phyloP scores from a whole-genome alignment of 2,329 filamentous ascomycete genomes.

The Paecilomyces variotii region DNA sequence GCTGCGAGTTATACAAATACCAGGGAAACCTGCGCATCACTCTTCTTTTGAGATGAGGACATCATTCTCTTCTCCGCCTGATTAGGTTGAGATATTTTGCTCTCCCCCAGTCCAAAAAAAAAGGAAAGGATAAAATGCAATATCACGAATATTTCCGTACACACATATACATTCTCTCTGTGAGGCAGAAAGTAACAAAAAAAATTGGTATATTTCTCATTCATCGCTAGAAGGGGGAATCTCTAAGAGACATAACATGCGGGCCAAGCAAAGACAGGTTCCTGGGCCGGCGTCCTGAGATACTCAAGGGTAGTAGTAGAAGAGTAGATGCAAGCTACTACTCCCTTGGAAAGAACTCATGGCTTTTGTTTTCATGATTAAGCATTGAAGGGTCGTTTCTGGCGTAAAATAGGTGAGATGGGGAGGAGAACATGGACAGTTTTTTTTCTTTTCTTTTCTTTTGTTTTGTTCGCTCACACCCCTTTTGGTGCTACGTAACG shows the following conservation, averaged over 20 bases:
- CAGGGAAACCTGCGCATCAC: background rate
- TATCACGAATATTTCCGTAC: background rate
- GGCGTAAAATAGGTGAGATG: background rate
- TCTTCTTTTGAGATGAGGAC: background rate
- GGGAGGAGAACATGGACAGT: background rate
- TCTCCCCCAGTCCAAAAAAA: too few species aligned
- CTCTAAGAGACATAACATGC: background rate
- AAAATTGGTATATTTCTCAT: background rate
- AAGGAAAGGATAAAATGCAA: background rate
- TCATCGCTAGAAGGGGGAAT: background rate
- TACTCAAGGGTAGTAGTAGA: background rate
- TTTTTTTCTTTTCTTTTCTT: background rate
- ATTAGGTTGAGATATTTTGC: background rate
- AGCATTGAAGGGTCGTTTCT: background rate
- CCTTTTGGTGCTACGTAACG: constrained; percentile 9
- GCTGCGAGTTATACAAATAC: background rate
- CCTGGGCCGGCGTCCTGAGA: background rate
- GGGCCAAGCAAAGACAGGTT: background rate
- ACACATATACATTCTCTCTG: background rate
- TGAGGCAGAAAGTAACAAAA: background rate
- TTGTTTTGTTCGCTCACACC: background rate
- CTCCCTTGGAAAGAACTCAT: background rate
- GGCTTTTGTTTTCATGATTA: background rate
- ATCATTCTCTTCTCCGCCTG: background rate
- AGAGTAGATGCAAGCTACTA: background rate